Percentiles rank a stretch among this genome's conserved stretches.
These are phyloP conservation scores for Polytolypa hystricis DNA, from an alignment of 2,329 filamentous ascomycete genomes.

Conservation along the genomic window DNA sequence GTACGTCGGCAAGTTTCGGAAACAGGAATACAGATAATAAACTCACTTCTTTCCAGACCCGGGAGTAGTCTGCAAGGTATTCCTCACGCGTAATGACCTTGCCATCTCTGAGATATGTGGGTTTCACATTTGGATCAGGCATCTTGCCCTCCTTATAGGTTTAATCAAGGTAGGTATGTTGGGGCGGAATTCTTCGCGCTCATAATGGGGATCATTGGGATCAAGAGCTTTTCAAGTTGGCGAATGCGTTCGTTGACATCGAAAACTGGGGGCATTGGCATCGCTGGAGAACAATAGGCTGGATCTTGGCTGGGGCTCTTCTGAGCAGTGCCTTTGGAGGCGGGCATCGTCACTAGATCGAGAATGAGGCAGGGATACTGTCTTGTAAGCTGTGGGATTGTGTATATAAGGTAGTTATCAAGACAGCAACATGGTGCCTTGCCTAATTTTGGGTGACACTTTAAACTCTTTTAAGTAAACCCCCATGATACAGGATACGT, in stretches of 20 bases:
- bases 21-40: background rate
- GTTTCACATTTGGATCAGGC: background rate
- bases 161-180: background rate
- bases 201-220: background rate
- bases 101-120: conserved; percentile 1
- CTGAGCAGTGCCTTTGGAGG: no score
- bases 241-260: conserved; percentile 1
- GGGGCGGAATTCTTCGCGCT: background rate
- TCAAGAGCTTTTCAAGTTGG: conserved; percentile 1
- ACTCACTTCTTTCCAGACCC: background rate
- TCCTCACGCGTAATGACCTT: background rate
- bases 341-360: no score
- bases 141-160: conserved; percentile 1
- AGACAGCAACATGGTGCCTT: no score
- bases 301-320: no score
- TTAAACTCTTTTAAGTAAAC: no score
- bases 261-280: background rate
- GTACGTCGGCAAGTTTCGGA: background rate
- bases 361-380: no score
- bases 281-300: no score
- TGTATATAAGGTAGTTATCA: no score
- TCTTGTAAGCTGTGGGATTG: no score
- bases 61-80: background rate
- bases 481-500: no score
- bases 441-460: no score